These are phyloP conservation scores for Eimeria falciformis DNA, from an alignment of 169 alveolate genomes.

Conservation along the genomic window DNA sequence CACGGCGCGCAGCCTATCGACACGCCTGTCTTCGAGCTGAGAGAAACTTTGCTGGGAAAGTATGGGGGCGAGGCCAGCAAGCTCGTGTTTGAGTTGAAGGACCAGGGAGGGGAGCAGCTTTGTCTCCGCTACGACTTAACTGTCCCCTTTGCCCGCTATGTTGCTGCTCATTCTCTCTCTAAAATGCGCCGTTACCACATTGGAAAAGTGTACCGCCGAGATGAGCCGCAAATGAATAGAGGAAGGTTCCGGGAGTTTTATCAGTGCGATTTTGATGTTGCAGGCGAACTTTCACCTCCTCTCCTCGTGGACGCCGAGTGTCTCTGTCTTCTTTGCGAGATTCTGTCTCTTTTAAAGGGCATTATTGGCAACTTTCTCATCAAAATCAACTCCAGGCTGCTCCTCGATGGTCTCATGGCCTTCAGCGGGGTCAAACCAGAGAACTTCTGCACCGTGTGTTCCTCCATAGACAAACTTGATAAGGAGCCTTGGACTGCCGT, in stretches of 20 bases:
- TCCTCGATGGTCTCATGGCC: conserved; percentile 92
- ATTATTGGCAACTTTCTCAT: conserved; percentile 91
- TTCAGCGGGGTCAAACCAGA: conserved; percentile 92
- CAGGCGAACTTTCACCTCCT: conserved; percentile 84
- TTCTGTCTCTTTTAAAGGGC: conserved; percentile 85
- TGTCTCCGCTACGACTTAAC: conserved; percentile 98
- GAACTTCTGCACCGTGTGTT: conserved; percentile 93
- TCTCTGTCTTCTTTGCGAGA: conserved; percentile 91
- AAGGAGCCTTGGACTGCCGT: conserved; percentile 96
- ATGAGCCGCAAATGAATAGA: conserved; percentile 96
- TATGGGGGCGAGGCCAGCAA: conserved; percentile 97
- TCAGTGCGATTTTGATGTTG: conserved; percentile 98
- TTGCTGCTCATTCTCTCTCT: conserved; percentile 91
- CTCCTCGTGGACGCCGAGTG: conserved; percentile 89
- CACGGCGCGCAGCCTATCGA: conserved; percentile 98
- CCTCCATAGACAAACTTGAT: conserved; percentile 97
- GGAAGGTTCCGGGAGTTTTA: conserved; percentile 98
- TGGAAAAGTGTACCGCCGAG: conserved; percentile 96
- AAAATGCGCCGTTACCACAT: conserved; percentile 95
- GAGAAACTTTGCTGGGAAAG: conserved; percentile 95
- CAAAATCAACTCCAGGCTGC: conserved; percentile 93
- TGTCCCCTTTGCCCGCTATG: conserved; percentile 97
- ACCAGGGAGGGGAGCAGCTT: conserved; percentile 98
- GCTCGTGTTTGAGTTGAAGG: conserved; percentile 96
- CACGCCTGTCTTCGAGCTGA: conserved; percentile 98